Base-by-base conservation (phyloP, 2,329 filamentous ascomycete genomes). In the Whalleya microplaca region DNA sequence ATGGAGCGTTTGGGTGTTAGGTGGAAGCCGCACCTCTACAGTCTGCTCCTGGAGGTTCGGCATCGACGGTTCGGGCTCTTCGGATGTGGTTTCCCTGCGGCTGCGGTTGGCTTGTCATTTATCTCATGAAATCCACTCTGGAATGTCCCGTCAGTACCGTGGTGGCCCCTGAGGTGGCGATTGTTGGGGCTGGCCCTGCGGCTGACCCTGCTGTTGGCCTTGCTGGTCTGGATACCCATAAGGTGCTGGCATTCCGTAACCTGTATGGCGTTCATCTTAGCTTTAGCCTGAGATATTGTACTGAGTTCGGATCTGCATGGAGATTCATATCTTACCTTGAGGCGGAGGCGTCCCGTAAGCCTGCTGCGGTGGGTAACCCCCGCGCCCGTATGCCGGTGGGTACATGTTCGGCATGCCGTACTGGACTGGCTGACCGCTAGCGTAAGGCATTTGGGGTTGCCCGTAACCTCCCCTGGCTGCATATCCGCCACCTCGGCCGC, bases 201-300 rank as follows among this genome's bases (percentile, higher is more conserved):
- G 74, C 58, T 75, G 75, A 54, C 72, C 76, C 63, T 74, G 74
- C 44, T 73, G 73, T 46, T 72, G 53, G 41, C 59, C 56, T 43
- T 64, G 64, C 51, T 67, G 79, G 59, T 82, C 78, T 19, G 73
- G 69, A 64, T 84, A 84, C 48, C 75, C 78, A 59, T 82, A 83
- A 9, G 63, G 61, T 9, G 56, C 41, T 7, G 62, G 65, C 54
- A 65, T 62, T 20, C 57, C 64, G 50, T 71, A 72, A 10, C 66
- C 70, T 71, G 54, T 21, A 44, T 45, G 7, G 21, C 32, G 19
- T 23, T 40, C 32, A 16, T 29, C 21, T 46, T 48, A 50, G 45
- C 47, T 14, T 18, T 12, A 21, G 4, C 16, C 43, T 14, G 3
- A 29, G 12, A 12, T 6, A 29, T 12, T 29, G 12, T 29, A 12